phyloP scores from a whole-genome alignment of 2,329 filamentous ascomycete species.

The Pezicula carpinea region DNA sequence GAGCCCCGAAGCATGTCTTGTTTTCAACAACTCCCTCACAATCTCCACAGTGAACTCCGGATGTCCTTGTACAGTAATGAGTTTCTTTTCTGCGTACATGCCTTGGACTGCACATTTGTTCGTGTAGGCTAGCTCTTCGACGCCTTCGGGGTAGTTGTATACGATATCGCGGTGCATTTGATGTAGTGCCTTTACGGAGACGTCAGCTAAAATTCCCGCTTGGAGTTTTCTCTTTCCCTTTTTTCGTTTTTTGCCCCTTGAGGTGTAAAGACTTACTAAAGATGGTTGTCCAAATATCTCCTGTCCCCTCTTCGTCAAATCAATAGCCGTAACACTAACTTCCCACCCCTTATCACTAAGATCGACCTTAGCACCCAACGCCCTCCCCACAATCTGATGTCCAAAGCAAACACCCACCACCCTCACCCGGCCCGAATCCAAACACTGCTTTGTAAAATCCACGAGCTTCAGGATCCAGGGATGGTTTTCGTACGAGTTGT shows the following conservation, averaged over 20 bases:
- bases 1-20: constrained; percentile 61
- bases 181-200: constrained; percentile 54
- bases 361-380: constrained; percentile 63
- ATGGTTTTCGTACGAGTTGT: constrained; percentile 68
- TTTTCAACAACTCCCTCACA: constrained; percentile 61
- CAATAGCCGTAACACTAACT: constrained; percentile 65
- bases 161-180: constrained; percentile 87
- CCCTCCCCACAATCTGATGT: constrained; percentile 77
- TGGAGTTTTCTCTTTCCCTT: too few species aligned
- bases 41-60: constrained; percentile 77
- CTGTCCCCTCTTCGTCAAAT: constrained; percentile 65
- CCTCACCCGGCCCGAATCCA: constrained; percentile 57
- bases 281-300: constrained; percentile 65
- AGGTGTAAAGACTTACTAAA: constrained; percentile 34
- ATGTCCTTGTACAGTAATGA: constrained; percentile 80
- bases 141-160: constrained; percentile 54
- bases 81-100: constrained; percentile 62
- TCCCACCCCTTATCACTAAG: constrained; percentile 73
- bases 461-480: constrained; percentile 75
- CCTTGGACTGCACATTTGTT: constrained; percentile 70
- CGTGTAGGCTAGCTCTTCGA: constrained; percentile 60
- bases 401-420: constrained; percentile 84
- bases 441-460: constrained; percentile 56
- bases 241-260: too few species aligned
- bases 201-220: too few species aligned